Conservation (phyloP, 768 basidiomycete genomes). For the Leccinum obscurum region DNA sequence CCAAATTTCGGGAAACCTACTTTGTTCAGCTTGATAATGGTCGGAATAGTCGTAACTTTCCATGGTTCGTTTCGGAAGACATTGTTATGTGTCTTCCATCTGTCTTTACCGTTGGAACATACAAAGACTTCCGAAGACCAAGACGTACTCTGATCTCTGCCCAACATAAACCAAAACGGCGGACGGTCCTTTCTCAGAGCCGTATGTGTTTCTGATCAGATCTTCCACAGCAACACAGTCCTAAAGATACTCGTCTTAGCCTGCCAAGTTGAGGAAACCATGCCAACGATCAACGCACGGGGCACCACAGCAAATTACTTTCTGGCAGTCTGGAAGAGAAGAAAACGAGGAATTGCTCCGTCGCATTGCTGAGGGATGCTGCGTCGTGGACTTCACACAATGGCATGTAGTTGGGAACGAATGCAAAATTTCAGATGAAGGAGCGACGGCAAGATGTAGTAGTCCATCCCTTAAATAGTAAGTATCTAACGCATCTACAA, state of each 20-base stretch:
- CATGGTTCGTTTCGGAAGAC: constrained; percentile 63
- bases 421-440: background rate
- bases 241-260: constrained; percentile 36
- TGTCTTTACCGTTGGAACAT: constrained; percentile 26
- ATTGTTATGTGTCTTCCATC: constrained; percentile 67
- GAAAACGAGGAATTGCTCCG: constrained; percentile 64
- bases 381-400: constrained; percentile 42
- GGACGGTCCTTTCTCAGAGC: constrained; percentile 42
- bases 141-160: constrained; percentile 56
- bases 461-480: constrained; percentile 6
- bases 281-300: constrained; percentile 43
- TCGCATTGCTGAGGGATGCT: constrained; percentile 37
- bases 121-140: background rate
- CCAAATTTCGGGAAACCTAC: constrained; percentile 39
- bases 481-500: background rate
- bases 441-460: constrained; percentile 2
- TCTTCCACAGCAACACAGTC: constrained; percentile 68
- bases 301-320: constrained; percentile 58
- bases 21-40: constrained; percentile 59
- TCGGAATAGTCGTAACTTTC: constrained; percentile 60
- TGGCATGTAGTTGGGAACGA: constrained; percentile 43
- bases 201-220: constrained; percentile 53
- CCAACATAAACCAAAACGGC: constrained; percentile 72
- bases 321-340: constrained; percentile 67
- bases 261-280: background rate